These are phyloP conservation scores for Aphanomyces invadans DNA, from an alignment of 352 stramenopile species.

Conservation along the genomic window DNA sequence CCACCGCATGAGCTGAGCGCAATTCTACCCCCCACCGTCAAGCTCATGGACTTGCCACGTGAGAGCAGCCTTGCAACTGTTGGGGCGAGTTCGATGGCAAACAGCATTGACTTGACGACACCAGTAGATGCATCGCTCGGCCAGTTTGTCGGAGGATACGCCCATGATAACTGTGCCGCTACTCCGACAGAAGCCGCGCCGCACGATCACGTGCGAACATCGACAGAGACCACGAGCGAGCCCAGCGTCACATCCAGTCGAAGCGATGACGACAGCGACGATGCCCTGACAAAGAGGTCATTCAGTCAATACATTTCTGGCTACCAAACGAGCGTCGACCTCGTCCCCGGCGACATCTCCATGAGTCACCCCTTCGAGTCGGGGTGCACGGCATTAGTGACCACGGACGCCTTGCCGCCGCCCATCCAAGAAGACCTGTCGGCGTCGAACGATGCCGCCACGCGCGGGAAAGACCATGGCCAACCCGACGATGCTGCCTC, in stretches of 20 bases:
- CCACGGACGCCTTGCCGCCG: too few species aligned
- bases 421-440: neutral
- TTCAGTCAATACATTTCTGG: slow-evolving; percentile 11
- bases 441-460: too few species aligned
- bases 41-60: too few species aligned
- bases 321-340: neutral
- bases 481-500: too few species aligned
- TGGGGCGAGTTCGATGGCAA: neutral
- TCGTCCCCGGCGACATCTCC: neutral
- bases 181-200: neutral
- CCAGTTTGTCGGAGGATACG: slow-evolving; percentile 3
- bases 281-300: neutral
- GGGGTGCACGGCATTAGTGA: neutral
- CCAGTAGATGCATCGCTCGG: slow-evolving; percentile 1
- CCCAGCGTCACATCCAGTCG: neutral
- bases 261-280: neutral
- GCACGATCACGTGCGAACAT: neutral
- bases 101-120: neutral
- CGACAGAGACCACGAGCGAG: neutral
- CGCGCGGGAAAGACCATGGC: too few species aligned
- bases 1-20: too few species aligned
- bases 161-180: neutral
- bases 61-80: too few species aligned
- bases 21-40: too few species aligned
- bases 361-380: neutral